Evolutionary conservation across 768 basidiomycete species (phyloP).

Genomic region (Cubamyces sp.): DNA sequence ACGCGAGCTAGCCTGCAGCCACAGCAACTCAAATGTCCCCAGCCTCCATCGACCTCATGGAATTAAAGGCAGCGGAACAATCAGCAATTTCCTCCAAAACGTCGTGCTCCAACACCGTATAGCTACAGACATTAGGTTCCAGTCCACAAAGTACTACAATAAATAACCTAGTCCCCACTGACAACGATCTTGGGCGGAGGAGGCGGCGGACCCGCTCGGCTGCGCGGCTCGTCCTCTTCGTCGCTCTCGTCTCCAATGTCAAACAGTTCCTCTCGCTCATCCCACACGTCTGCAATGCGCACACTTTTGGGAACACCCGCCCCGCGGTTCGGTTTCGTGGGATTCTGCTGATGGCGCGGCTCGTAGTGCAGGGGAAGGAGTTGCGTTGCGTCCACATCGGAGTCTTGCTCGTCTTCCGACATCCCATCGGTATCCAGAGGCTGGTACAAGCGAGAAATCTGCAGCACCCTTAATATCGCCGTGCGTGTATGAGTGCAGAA

Average conservation of each 20-base stretch:
- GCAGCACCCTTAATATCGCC: background rate
- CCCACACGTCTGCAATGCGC: conserved; percentile 70
- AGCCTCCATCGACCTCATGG: no score
- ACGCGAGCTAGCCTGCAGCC: background rate
- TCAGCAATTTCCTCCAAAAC: no score
- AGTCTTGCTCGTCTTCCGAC: conserved; percentile 54
- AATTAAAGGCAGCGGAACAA: no score
- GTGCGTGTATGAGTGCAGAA: background rate
- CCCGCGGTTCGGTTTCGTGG: conserved; percentile 18
- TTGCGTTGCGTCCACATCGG: conserved; percentile 58
- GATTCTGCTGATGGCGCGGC: conserved; percentile 17
- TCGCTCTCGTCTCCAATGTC: conserved; percentile 68
- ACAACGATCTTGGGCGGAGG: conserved; percentile 31
- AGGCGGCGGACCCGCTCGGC: conserved; percentile 18
- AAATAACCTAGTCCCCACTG: conserved; percentile 10
- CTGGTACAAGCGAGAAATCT: conserved; percentile 81
- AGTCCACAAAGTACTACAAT: background rate
- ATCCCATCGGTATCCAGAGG: conserved; percentile 57
- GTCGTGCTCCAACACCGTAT: background rate
- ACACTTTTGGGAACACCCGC: conserved; percentile 26
- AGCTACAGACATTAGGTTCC: conserved; percentile 15
- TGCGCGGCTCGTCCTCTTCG: conserved; percentile 42
- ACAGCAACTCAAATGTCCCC: no score
- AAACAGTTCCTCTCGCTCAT: conserved; percentile 78
- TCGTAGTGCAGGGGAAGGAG: conserved; percentile 58